phyloP scores from a whole-genome alignment of 1,284 basidiomycete species.

The Puccinia novopanici region DNA sequence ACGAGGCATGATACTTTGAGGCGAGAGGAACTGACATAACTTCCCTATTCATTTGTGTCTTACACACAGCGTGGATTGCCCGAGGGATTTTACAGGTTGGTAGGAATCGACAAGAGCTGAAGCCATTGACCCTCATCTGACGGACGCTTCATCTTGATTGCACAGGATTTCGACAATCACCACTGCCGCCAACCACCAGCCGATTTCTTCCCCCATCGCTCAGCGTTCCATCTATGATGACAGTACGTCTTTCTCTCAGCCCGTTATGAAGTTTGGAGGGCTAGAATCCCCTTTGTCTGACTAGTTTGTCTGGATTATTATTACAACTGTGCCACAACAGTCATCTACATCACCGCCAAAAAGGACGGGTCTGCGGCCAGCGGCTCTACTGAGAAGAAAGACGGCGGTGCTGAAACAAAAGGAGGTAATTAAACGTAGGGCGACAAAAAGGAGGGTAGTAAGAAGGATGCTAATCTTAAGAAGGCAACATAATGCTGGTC shows the following conservation, averaged over 20 bases:
- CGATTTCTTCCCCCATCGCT: conserved; percentile 25
- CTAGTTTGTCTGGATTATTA: too few species aligned
- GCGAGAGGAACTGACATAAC: not conserved
- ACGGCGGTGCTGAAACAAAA: too few species aligned
- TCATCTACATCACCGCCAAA: too few species aligned
- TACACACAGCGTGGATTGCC: conserved; percentile 11
- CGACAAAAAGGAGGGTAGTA: too few species aligned
- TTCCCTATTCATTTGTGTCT: not conserved
- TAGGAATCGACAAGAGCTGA: not conserved
- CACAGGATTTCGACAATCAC: conserved; percentile 19
- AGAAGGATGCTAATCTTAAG: too few species aligned
- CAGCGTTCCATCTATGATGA: conserved; percentile 47
- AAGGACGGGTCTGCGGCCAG: too few species aligned
- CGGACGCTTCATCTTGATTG: not conserved
- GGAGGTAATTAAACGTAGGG: too few species aligned
- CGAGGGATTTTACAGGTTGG: conserved; percentile 22
- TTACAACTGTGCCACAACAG: too few species aligned
- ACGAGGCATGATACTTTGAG: not conserved
- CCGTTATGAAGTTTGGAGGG: too few species aligned
- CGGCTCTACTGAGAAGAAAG: too few species aligned
- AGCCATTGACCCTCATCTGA: not conserved
- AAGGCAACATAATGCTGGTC: too few species aligned
- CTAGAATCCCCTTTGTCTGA: too few species aligned
- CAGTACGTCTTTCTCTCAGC: conserved; percentile 1
- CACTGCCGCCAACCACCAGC: conserved; percentile 42